These are phyloP conservation scores for Peniophora sp. DNA, from an alignment of 1,284 basidiomycete species.

Conservation along the genomic window DNA sequence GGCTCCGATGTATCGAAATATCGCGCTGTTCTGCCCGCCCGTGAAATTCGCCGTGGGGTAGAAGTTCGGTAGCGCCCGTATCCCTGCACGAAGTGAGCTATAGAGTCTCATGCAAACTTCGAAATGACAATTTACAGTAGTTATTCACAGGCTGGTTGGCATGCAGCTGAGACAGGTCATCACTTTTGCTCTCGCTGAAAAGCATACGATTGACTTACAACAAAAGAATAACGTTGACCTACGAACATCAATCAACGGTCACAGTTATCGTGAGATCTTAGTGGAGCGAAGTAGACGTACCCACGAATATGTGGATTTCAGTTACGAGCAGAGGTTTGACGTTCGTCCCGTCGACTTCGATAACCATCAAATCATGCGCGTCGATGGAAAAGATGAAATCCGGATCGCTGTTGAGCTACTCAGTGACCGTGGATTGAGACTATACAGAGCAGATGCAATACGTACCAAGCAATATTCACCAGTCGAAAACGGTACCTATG, in stretches of 20 bases:
- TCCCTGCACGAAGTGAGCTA: conserved; percentile 11
- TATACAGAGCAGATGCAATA: neutral
- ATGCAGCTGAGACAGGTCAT: conserved; percentile 27
- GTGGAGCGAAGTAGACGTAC: conserved; percentile 9
- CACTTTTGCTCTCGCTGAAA: conserved; percentile 13
- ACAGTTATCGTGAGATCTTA: neutral
- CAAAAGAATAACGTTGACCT: conserved; percentile 29
- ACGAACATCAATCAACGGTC: neutral
- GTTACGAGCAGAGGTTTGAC: conserved; percentile 20
- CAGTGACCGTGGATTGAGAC: conserved; percentile 29
- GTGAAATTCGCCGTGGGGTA: conserved; percentile 10
- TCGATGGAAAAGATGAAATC: conserved; percentile 37
- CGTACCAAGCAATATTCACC: conserved; percentile 19
- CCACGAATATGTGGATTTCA: conserved; percentile 11
- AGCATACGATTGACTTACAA: conserved; percentile 12
- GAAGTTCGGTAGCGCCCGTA: conserved; percentile 17
- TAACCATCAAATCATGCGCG: conserved; percentile 38
- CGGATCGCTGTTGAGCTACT: conserved; percentile 35
- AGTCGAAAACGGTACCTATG: conserved; percentile 26
- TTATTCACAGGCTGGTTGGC: conserved; percentile 31
- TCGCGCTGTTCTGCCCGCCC: conserved; percentile 25
- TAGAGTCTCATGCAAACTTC: no score
- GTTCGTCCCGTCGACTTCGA: conserved; percentile 44
- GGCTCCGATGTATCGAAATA: conserved; percentile 34
- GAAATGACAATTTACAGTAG: conserved; percentile 23